phyloP scores from a whole-genome alignment of 2,329 filamentous ascomycete species.

The Macrophomina pseudophaseolina region DNA sequence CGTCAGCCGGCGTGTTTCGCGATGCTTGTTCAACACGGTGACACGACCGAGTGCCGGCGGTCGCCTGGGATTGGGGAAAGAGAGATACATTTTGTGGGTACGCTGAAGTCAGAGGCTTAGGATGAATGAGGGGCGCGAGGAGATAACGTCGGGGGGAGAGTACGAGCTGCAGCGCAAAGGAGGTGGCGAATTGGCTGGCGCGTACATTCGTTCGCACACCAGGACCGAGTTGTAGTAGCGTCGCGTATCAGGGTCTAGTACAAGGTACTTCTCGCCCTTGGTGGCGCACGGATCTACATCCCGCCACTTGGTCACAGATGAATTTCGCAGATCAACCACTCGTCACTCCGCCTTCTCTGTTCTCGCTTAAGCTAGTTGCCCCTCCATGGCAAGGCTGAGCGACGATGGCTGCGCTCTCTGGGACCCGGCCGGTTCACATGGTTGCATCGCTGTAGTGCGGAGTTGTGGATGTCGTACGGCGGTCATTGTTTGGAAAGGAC shows the following conservation, averaged over 20 bases:
- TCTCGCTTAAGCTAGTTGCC: background rate
- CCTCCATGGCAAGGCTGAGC: constrained; percentile 13
- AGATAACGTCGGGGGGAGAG: background rate
- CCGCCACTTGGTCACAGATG: constrained; percentile 8
- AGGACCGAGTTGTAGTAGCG: background rate
- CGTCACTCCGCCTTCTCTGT: background rate
- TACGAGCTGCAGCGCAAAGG: constrained; percentile 17
- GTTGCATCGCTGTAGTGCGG: too few relatives aligned
- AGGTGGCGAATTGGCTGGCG: constrained; percentile 6
- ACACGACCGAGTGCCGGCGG: background rate
- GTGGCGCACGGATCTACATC: background rate
- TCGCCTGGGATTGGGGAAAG: background rate
- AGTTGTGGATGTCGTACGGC: too few relatives aligned
- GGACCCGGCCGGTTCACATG: too few relatives aligned
- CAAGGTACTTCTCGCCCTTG: too few relatives aligned
- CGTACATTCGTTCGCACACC: background rate
- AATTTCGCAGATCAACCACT: background rate
- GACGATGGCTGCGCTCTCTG: background rate
- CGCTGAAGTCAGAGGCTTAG: background rate
- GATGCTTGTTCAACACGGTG: background rate
- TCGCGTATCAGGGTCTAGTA: constrained; percentile 3
- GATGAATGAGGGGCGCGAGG: background rate
- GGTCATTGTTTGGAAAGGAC: too few relatives aligned
- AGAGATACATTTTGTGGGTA: too few relatives aligned
- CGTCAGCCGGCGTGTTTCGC: background rate